Evolutionary conservation across 257 asterid species (phyloP), one percentile per base, ranked within the genome.

Genomic region (Haberlea rhodopensis): DNA sequence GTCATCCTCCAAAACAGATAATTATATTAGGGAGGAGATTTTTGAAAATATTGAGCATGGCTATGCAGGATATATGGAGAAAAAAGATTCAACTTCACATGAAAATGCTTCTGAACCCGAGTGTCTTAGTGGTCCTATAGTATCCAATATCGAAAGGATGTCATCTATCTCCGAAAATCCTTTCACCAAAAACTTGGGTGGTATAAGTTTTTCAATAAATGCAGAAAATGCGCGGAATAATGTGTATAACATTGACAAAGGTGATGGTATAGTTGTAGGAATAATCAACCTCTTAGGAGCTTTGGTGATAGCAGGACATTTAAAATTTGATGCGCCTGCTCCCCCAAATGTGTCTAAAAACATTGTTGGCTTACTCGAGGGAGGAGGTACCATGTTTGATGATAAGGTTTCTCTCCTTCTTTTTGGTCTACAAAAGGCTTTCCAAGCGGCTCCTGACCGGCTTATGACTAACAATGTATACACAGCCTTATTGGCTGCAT

Each of bases 311-410:
- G 87, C 96, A 60, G 94, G 95, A 74, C 89, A 87, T 81, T 81
- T 92, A 75, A 92, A 84, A 76, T 80, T 85, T 74, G 99, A 82
- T 78, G 55, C 71, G 25, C 92, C 89, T 68, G 84, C 82, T 80
- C 86, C 90, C 67, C 78, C 86, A 64, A 94, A 89, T 74, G 79
- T 79, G 78, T 72, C 87, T n/a, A 79, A 70, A 80, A 89, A 82
- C 73, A 74, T 83, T 78, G 78, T 77, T 60, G 97, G 94, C 73
- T 75, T 87, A 83, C 89, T 80, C 60, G 99, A 89, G 75, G 96
- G 91, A 70, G 97, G 99, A 63, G 97, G 97, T 77, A 89, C 96
- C 68, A 92, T 89, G 99, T 92, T 92, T 79, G 97, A 92, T 73
- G 99, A 92, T 82, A 92, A 89, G 85, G 94, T 92, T 73, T 84